A percentile compares a stretch with the other conserved stretches of the same genome.
These are phyloP conservation scores for Boletellus ananas DNA, from an alignment of 768 basidiomycete species.

Conservation along the genomic window DNA sequence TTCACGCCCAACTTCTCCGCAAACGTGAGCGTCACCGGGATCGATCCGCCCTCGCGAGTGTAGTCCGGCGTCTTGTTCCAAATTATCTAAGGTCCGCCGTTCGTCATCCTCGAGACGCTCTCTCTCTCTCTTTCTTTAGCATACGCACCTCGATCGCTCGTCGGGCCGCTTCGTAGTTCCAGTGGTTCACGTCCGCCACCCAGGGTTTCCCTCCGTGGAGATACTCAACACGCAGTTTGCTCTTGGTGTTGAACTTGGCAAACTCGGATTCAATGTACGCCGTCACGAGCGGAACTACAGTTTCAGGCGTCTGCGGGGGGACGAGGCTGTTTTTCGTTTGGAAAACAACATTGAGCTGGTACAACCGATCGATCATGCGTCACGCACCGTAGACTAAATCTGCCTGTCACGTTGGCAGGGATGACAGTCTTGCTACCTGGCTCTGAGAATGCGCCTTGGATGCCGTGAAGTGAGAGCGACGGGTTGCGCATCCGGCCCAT, in stretches of 20 bases:
- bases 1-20: constrained; percentile 85
- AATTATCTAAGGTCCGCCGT: constrained; percentile 30
- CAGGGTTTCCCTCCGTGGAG: constrained; percentile 87
- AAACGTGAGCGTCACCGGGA: constrained; percentile 91
- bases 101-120: neutral
- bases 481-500: constrained; percentile 95
- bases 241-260: constrained; percentile 81
- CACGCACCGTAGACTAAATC: constrained; percentile 87
- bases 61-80: constrained; percentile 77
- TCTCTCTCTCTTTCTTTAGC: neutral
- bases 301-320: constrained; percentile 81
- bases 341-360: neutral
- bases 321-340: constrained; percentile 49
- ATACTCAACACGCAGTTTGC: constrained; percentile 66
- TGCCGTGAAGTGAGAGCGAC: constrained; percentile 88
- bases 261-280: constrained; percentile 76
- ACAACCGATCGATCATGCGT: neutral
- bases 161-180: constrained; percentile 89
- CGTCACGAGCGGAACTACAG: constrained; percentile 65
- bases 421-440: constrained; percentile 90
- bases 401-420: constrained; percentile 82
- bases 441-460: constrained; percentile 90
- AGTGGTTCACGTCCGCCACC: constrained; percentile 82
- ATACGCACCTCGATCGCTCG: constrained; percentile 67
- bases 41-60: constrained; percentile 91